Base-by-base conservation (phyloP, 371 early-diverging fungal genomes). In the Mucor piriformis region DNA sequence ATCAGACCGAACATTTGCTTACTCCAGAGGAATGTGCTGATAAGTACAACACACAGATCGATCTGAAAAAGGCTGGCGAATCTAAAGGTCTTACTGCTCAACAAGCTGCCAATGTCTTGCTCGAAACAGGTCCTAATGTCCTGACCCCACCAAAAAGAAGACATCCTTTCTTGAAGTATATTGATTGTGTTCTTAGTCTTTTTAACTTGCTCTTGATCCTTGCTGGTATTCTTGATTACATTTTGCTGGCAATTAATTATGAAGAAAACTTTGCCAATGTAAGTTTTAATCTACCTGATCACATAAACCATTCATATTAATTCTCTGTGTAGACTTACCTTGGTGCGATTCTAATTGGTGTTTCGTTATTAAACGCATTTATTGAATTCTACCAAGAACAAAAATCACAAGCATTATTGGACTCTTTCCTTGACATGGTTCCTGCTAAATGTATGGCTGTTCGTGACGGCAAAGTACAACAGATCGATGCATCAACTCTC, bases 381-480 rank as follows among this genome's bases (percentile, higher is more conserved):
- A 93, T 97, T 64, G 98, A 97, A 73, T 95, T 94, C 71, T 87
- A 85, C 60, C 96, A 97, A 79, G 81, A 86, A 49, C 91, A 89
- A 66, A 96, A 95, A 73, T 86, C 89, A 21, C 86, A 85, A 25
- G 89, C 92, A 33, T 83, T 95, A 32, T 71, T 97, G 29, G 89
- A 94, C 23, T 94, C 95, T n/a, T 94, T 97, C 78, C 62, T 94
- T 67, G 83, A 89, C 69, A 77, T 97, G 86, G 92, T 96, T 52
- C 97, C 97, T 2, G 71, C 87, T 29, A 87, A 90, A 61, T 87
- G 90, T 58, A 83, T 82, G 61, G 92, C 79, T 0, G 56, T 95
- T 23, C 91, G 97, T 52, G 91, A 92, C 23, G 86, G 88, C 27
- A 81, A 79, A 60, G 76, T 88, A 0, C 47, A 64, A 2, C 84